Evolutionary conservation across 768 basidiomycete species (phyloP).

Genomic region (Tubosaeta sp.): DNA sequence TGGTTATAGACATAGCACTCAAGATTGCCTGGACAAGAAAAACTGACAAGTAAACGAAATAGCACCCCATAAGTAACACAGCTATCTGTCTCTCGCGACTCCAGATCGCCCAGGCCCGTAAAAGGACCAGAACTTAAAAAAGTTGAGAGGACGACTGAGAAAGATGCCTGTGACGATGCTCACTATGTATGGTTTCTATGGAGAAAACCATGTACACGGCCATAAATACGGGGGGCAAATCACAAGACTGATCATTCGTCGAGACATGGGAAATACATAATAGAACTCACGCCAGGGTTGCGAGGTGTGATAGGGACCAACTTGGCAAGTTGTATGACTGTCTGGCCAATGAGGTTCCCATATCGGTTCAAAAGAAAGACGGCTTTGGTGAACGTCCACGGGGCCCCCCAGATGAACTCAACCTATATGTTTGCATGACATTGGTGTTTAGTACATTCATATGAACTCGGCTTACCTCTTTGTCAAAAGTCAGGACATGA

Average conservation of each 20-base stretch:
- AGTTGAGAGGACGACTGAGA: neutral
- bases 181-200: slow-evolving; percentile 15
- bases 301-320: neutral
- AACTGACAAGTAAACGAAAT: slow-evolving; percentile 3
- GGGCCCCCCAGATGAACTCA: slow-evolving; percentile 14
- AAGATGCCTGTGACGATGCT: neutral
- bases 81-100: neutral
- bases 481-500: slow-evolving; percentile 10
- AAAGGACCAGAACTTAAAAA: slow-evolving; percentile 12
- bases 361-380: slow-evolving; percentile 16
- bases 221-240: neutral
- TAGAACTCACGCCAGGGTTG: neutral
- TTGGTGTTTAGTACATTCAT: neutral
- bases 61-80: slow-evolving; percentile 3
- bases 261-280: too few relatives aligned
- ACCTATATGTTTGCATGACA: neutral
- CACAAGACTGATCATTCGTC: slow-evolving; percentile 7
- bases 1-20: neutral
- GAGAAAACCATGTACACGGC: neutral
- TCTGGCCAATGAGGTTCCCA: slow-evolving; percentile 13
- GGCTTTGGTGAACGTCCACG: slow-evolving; percentile 8
- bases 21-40: neutral
- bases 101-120: slow-evolving; percentile 22
- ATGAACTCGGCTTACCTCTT: slow-evolving; percentile 8
- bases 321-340: slow-evolving; percentile 3